Percentiles rank a stretch among this genome's conserved stretches.
phyloP scores from a whole-genome alignment of 1,284 basidiomycete genomes.

The Rhodotorula sp. region DNA sequence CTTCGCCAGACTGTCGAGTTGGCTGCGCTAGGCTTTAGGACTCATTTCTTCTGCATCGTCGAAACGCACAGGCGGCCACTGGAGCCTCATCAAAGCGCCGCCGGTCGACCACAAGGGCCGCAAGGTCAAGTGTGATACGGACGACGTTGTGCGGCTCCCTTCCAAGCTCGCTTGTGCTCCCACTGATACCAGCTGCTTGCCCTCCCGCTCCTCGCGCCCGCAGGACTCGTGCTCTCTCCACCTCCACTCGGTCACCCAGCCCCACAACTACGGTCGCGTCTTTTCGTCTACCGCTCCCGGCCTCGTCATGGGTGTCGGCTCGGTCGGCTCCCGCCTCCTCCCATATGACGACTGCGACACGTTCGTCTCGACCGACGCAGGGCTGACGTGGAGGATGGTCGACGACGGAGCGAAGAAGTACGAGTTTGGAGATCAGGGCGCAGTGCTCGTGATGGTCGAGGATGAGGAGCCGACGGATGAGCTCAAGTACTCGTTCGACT shows the following conservation, averaged over 20 bases:
- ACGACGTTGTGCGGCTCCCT: constrained; percentile 50
- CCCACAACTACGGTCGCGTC: constrained; percentile 87
- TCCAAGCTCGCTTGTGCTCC: not conserved
- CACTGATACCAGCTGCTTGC: not conserved
- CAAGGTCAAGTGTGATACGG: constrained; percentile 61
- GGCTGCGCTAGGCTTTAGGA: too few species aligned
- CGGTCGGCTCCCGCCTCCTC: constrained; percentile 66
- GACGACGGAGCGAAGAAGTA: constrained; percentile 80
- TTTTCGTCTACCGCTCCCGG: constrained; percentile 95
- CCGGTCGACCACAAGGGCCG: constrained; percentile 61
- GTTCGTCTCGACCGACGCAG: constrained; percentile 86
- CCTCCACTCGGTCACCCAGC: constrained; percentile 82
- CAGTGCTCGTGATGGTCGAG: constrained; percentile 77
- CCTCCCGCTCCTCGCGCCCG: constrained; percentile 12
- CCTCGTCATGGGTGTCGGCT: constrained; percentile 91
- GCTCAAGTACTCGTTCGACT: constrained; percentile 78
- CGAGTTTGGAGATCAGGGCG: constrained; percentile 88
- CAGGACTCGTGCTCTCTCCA: constrained; percentile 73
- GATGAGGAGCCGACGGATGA: constrained; percentile 78
- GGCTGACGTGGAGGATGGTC: constrained; percentile 79
- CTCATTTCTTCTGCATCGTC: too few species aligned
- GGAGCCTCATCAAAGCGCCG: constrained; percentile 70
- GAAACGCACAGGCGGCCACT: constrained; percentile 63
- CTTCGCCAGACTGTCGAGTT: not conserved
- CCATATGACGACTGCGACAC: constrained; percentile 90